phyloP scores from a whole-genome alignment of 805 yeast genomes.

The Zygotorulaspora chibaensis region DNA sequence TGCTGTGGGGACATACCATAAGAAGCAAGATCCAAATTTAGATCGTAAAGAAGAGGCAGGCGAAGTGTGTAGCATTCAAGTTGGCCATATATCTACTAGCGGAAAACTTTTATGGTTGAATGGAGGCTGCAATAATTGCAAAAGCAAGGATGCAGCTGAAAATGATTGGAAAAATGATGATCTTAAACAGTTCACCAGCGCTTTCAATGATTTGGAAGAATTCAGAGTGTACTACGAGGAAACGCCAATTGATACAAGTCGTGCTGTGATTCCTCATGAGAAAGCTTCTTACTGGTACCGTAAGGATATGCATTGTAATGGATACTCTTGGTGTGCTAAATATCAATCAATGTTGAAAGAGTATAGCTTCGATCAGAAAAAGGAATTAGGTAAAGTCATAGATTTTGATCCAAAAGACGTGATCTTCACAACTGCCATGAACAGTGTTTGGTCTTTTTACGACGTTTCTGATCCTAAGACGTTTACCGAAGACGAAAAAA shows the following conservation, averaged over 20 bases:
- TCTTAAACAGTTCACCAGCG: slow-evolving; percentile 2
- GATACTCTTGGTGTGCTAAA: slow-evolving; percentile 14
- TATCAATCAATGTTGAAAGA: slow-evolving; percentile 10
- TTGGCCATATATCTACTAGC: slow-evolving; percentile 15
- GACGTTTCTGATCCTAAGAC: not conserved
- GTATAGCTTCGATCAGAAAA: slow-evolving; percentile 10
- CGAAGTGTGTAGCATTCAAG: slow-evolving; percentile 16
- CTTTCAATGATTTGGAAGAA: slow-evolving; percentile 7
- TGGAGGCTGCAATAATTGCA: slow-evolving; percentile 22
- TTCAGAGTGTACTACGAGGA: slow-evolving; percentile 7
- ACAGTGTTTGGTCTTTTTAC: not conserved
- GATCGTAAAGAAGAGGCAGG: slow-evolving; percentile 7
- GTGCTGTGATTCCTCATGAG: slow-evolving; percentile 11
- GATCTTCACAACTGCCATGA: not conserved
- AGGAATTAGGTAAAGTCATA: slow-evolving; percentile 7
- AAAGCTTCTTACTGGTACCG: slow-evolving; percentile 9
- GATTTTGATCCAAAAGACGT: slow-evolving; percentile 4
- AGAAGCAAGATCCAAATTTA: slow-evolving; percentile 2
- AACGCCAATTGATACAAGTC: slow-evolving; percentile 5
- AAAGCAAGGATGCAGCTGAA: slow-evolving; percentile 9
- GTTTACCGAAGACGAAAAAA: not conserved
- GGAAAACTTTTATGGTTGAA: slow-evolving; percentile 18
- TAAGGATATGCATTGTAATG: slow-evolving; percentile 11
- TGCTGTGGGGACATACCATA: slow-evolving; percentile 11
- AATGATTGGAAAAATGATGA: slow-evolving; percentile 14